Percentiles rank a stretch among this genome's conserved stretches.
Conservation (phyloP, 257 asterid genomes). For the Solanum sitiens region DNA sequence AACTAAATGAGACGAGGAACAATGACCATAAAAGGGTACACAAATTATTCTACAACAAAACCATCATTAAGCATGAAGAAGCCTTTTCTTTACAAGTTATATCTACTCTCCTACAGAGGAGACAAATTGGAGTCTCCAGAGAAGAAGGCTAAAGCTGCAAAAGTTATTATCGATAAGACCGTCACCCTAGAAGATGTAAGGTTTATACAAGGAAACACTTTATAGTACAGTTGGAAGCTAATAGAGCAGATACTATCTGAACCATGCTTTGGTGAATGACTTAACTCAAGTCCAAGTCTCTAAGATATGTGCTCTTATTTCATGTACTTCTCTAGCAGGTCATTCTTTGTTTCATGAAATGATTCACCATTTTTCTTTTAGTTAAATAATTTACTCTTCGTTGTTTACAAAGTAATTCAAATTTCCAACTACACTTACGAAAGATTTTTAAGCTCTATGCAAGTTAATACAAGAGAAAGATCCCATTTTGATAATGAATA, state of each 20-base stretch:
- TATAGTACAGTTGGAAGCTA: background rate
- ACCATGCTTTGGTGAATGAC: background rate
- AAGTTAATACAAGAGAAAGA: background rate
- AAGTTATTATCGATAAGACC: background rate
- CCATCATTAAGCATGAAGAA: background rate
- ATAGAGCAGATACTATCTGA: background rate
- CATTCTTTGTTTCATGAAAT: background rate
- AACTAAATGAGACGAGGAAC: background rate
- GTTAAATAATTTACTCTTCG: background rate
- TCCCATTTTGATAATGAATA: background rate
- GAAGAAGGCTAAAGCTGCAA: background rate
- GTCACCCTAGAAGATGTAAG: background rate
- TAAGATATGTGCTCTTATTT: background rate
- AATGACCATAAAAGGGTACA: background rate
- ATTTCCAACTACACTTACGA: background rate
- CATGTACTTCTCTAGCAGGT: background rate
- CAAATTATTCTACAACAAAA: background rate
- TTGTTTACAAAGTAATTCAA: background rate
- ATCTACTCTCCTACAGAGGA: background rate
- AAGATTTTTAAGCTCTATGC: background rate
- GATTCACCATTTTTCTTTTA: background rate
- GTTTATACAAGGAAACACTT: background rate
- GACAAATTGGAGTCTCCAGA: background rate
- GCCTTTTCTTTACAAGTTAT: background rate
- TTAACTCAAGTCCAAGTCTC: background rate